Conservation (phyloP, 805 yeast species). For the Candida verbasci region DNA sequence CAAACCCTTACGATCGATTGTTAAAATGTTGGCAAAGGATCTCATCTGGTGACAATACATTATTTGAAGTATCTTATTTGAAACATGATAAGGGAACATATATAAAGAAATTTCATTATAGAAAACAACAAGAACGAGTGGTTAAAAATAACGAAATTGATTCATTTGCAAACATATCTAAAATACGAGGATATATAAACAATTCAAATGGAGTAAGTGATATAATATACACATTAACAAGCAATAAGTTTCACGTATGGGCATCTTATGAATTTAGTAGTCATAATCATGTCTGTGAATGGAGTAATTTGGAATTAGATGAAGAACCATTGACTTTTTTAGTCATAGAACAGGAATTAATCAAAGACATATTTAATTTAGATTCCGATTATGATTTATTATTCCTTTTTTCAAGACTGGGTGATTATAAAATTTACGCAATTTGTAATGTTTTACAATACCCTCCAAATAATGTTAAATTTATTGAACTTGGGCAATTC, state of each 20-base stretch:
- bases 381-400: slow-evolving; percentile 23
- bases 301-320: slow-evolving; percentile 45
- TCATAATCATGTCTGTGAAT: slow-evolving; percentile 51
- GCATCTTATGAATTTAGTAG: slow-evolving; percentile 57
- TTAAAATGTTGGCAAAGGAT: slow-evolving; percentile 78
- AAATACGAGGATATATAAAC: slow-evolving; percentile 28
- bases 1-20: slow-evolving; percentile 57
- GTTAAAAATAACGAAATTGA: slow-evolving; percentile 11
- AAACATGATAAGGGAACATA: slow-evolving; percentile 50
- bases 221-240: slow-evolving; percentile 59
- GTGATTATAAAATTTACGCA: slow-evolving; percentile 40
- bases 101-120: slow-evolving; percentile 60
- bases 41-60: slow-evolving; percentile 53
- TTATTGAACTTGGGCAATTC: slow-evolving; percentile 27
- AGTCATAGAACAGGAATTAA: slow-evolving; percentile 34
- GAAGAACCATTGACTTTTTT: slow-evolving; percentile 14
- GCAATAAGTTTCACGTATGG: slow-evolving; percentile 62
- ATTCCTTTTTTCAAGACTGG: slow-evolving; percentile 39
- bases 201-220: slow-evolving; percentile 30
- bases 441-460: slow-evolving; percentile 47
- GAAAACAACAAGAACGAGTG: slow-evolving; percentile 16
- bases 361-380: slow-evolving; percentile 13
- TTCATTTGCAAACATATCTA: slow-evolving; percentile 32
- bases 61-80: slow-evolving; percentile 66
- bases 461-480: slow-evolving; percentile 52